Evolutionary conservation across 2,329 filamentous ascomycete genomes (phyloP).

Genomic region (Pseudogymnoascus sp.): DNA sequence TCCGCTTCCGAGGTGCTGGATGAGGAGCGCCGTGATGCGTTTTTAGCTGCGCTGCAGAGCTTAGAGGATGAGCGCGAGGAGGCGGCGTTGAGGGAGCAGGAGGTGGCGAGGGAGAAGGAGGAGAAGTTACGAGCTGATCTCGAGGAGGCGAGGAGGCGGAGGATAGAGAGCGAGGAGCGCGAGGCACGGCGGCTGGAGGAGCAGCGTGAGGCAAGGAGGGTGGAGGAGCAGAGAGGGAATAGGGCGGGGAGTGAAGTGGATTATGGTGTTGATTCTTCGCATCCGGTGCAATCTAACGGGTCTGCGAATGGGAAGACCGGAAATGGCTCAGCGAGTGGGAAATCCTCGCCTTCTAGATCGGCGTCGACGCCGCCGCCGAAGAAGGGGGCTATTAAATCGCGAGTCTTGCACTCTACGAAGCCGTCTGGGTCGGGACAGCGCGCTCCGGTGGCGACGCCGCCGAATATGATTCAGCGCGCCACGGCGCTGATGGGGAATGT

Average conservation of each 20-base stretch:
- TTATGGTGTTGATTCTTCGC: slow-evolving; percentile 55
- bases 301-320: slow-evolving; percentile 18
- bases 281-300: slow-evolving; percentile 13
- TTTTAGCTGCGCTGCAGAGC: slow-evolving; percentile 74
- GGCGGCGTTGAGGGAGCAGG: slow-evolving; percentile 54
- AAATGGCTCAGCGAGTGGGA: slow-evolving; percentile 27
- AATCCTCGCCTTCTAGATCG: slow-evolving; percentile 28
- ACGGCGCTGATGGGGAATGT: slow-evolving; percentile 45
- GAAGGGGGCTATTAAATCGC: slow-evolving; percentile 14
- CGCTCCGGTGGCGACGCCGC: slow-evolving; percentile 14
- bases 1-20: slow-evolving; percentile 77
- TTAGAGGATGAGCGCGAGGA: slow-evolving; percentile 75
- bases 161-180: slow-evolving; percentile 51
- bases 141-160: slow-evolving; percentile 46
- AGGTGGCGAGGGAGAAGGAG: slow-evolving; percentile 47
- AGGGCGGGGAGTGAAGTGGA: slow-evolving; percentile 53
- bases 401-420: slow-evolving; percentile 9
- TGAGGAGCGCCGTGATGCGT: slow-evolving; percentile 82
- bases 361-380: slow-evolving; percentile 16
- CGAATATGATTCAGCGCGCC: slow-evolving; percentile 31
- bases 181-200: slow-evolving; percentile 20
- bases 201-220: slow-evolving; percentile 29
- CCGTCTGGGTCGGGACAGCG: slow-evolving; percentile 12
- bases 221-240: slow-evolving; percentile 34
- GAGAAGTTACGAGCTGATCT: slow-evolving; percentile 47